Base-by-base conservation (phyloP, 1,284 basidiomycete genomes). In the Melampsora americana region DNA sequence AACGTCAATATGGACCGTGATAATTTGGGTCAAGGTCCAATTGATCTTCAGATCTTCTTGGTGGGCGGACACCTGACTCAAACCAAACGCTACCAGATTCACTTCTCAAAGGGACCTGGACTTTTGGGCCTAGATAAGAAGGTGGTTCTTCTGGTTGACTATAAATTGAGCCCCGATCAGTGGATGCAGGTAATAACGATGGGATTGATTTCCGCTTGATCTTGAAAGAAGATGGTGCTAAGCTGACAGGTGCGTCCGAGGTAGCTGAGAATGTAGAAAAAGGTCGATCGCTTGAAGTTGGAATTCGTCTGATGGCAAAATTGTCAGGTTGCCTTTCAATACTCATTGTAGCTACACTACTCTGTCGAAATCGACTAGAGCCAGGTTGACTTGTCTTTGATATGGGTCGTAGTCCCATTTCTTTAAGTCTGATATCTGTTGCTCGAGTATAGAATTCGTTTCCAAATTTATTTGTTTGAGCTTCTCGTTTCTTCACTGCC, bases 131-230 rank as follows among this genome's bases (percentile, higher is more conserved):
- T 42, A 42, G 12, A 42, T 42, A 42, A 42, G 42, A n/a, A n/a
- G n/a, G 42, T 12, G 42, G 42, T 14, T 42, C 42, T 42, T 42
- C 42, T 42, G 42, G 42, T 42, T 42, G 42, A 42, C 42, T 42
- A 42, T 42, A 42, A 42, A 42, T 14, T 14, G 42, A 42, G 42
- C 42, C 42, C 11, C 42, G 42, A 42, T 42, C 42, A 11, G 42
- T 42, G 42, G 42, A 7, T 42, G 42, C 42, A 42, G 42, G 42
- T 42, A 42, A 42, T 14, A 42, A 12, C 46, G 60, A 62, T 28
- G 69, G 69, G 6, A 71, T 61, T 26, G 64, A 28, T 48, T 71
- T 71, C 26, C 69, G 69, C 69, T 71, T 71, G 20, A 71, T 71
- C 60, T 71, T 71, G 60, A 71, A 71, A 32, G 61, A 59, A 30